Evolutionary conservation across 1,284 basidiomycete species (phyloP), one percentile per base, ranked within the genome.

Genomic region (Sporisorium sorghi): DNA sequence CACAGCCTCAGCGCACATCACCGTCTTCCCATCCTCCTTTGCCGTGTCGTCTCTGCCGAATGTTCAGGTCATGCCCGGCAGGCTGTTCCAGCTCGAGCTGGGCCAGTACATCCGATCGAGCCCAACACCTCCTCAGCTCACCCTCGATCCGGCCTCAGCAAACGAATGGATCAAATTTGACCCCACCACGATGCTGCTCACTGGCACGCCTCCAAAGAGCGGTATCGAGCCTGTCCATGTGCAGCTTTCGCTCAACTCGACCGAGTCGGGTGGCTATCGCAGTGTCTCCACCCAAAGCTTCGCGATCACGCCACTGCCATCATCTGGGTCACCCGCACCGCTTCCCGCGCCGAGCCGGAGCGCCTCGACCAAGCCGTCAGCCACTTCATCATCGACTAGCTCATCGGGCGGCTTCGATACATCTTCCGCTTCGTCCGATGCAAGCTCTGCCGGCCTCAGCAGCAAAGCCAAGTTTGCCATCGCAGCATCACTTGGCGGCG

Each of bases 101-200:
- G 60, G 66, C 4, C 30, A 58, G 12, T 78, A 69, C 48, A 14
- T 76, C 21, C 69, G 69, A 21, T 7, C 28, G n/a, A 52, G 43
- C 10, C 52, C 32, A 15, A 33, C 59, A 1, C 37, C 53, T 26
- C 64, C 59, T 11, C 33, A 67, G 26, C 11, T 73, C 5, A 57
- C 52, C 7, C 48, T 67, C 17, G 44, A 63, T 40, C 70, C 69
- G 14, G 19, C 55, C 1, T 63, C 69, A 7, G 85, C 86, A 4
- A 79, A 81, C 8, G 58, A 73, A 6, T 87, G 86, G 86, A 69
- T 87, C 32, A 76, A 76, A 8, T 85, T 85, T 66, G 82, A 86
- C 68, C 57, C 76, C 1, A 62, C 79, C 30, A 83, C 84, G 39
- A 72, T 84, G 61, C 77, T 84, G 1, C 73, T 87, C 9, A 65